phyloP scores from a whole-genome alignment of 306 rosid genomes.

The Lotus japonicus region DNA sequence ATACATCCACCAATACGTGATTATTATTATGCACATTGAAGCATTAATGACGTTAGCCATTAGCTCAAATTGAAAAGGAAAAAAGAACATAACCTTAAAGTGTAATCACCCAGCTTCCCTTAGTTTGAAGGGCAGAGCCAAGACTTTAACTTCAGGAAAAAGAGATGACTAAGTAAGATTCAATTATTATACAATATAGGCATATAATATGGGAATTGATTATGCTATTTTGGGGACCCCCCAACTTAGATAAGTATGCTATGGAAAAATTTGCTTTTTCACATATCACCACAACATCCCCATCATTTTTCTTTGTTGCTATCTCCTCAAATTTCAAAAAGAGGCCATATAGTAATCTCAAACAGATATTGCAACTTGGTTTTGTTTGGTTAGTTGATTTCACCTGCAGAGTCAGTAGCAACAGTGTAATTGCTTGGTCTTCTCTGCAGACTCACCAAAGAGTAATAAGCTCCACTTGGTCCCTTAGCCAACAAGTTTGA shows the following conservation, averaged over 20 bases:
- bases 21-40: not conserved
- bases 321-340: not conserved
- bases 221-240: not conserved
- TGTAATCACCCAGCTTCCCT: too few species aligned
- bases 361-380: not conserved
- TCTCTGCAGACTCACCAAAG: constrained; percentile 51
- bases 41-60: not conserved
- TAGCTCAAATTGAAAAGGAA: too few species aligned
- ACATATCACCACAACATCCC: not conserved
- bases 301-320: not conserved
- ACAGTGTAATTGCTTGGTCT: constrained; percentile 7
- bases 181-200: not conserved
- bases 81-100: too few species aligned
- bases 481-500: constrained; percentile 53
- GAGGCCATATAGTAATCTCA: not conserved
- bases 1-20: not conserved
- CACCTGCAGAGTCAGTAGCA: not conserved
- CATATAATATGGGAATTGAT: not conserved
- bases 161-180: not conserved
- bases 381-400: not conserved
- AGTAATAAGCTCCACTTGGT: constrained; percentile 56
- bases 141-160: not conserved
- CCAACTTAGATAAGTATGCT: not conserved
- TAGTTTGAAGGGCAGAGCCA: not conserved
- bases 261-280: not conserved